These are phyloP conservation scores for Ceratocystis eucalypticola DNA, from an alignment of 2,329 filamentous ascomycete species.

Conservation along the genomic window DNA sequence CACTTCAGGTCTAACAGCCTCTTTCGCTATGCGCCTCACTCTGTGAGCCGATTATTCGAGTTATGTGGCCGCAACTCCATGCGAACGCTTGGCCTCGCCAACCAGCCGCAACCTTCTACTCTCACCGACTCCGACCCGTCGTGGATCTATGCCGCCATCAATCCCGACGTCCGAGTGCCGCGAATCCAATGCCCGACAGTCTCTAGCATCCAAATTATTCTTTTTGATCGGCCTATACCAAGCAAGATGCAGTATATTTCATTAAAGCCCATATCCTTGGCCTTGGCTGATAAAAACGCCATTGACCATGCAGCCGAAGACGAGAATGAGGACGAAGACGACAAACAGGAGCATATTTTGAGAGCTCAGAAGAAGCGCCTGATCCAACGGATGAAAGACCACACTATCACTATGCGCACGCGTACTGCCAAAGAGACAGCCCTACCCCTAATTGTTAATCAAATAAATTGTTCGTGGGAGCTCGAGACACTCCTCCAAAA, in stretches of 20 bases:
- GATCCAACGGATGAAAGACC: slow-evolving; percentile 74
- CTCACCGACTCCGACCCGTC: slow-evolving; percentile 48
- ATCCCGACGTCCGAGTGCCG: slow-evolving; percentile 44
- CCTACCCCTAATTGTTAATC: slow-evolving; percentile 69
- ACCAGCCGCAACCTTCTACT: slow-evolving; percentile 37
- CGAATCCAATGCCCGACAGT: slow-evolving; percentile 58
- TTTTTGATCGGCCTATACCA: slow-evolving; percentile 77
- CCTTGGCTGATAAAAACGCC: slow-evolving; percentile 56
- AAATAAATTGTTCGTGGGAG: slow-evolving; percentile 93
- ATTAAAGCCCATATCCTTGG: slow-evolving; percentile 73
- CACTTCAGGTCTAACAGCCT: slow-evolving; percentile 73
- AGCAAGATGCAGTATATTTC: slow-evolving; percentile 94
- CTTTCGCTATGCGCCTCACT: slow-evolving; percentile 68
- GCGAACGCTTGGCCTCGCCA: slow-evolving; percentile 75
- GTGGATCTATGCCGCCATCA: slow-evolving; percentile 51
- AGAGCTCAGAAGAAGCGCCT: slow-evolving; percentile 52
- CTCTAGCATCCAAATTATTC: slow-evolving; percentile 69
- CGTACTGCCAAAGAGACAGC: slow-evolving; percentile 73
- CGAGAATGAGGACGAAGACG: slow-evolving; percentile 63
- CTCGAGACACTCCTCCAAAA: slow-evolving; percentile 73
- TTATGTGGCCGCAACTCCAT: slow-evolving; percentile 72
- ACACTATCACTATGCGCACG: slow-evolving; percentile 66
- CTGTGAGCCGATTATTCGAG: slow-evolving; percentile 65
- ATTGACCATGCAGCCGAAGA: slow-evolving; percentile 26
- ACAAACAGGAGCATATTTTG: slow-evolving; percentile 44